Evolutionary conservation across 305 asterid genomes (phyloP), one percentile per base, ranked within the genome.

Genomic region (Fraxinus dipetala): DNA sequence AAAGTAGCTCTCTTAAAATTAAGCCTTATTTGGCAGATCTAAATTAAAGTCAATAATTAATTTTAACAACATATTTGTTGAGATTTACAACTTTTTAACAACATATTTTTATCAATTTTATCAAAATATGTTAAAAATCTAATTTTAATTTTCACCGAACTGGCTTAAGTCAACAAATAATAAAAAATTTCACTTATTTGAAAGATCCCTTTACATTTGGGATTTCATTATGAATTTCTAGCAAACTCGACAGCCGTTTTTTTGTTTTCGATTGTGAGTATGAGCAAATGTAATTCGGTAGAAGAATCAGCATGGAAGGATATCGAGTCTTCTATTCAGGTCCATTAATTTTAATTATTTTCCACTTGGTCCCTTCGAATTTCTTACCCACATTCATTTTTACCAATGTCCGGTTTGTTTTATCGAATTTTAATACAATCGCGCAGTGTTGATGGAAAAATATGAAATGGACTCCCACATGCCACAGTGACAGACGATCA

Each of bases 301-400:
- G 95, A 95, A 18, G 97, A 94, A 54, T 86, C 91, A 26, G 85
- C 91, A 63, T 94, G 99, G 98, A 84, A 87, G 35, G 93, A 87
- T 4, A 92, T 94, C 31, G 90, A 90, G 51, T 89, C 94, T 51
- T 86, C 95, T 63, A 78, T 43, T 88, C 95, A 87, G 97, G 98
- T 94, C 14, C 45, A 3, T 40, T 67, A 28, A 8, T 79, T 73
- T 75, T 13, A 36, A 22, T 45, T 16, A 18, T 20, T 54, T 28
- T 32, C 70, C 24, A 14, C 38, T 77, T 34, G 75, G 26, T 73
- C 10, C 11, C 26, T 16, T 20, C 16, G 32, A 20, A 0, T 78
- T 72, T 28, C 40, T 9, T 54, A 20, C 56, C 78, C 38, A 3
- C 9, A 8, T 26, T 31, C 24, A 9, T 9, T 1, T n/a, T 28